These are phyloP conservation scores for Pistacia vera DNA, from an alignment of 345 rosid species.

Conservation along the genomic window DNA sequence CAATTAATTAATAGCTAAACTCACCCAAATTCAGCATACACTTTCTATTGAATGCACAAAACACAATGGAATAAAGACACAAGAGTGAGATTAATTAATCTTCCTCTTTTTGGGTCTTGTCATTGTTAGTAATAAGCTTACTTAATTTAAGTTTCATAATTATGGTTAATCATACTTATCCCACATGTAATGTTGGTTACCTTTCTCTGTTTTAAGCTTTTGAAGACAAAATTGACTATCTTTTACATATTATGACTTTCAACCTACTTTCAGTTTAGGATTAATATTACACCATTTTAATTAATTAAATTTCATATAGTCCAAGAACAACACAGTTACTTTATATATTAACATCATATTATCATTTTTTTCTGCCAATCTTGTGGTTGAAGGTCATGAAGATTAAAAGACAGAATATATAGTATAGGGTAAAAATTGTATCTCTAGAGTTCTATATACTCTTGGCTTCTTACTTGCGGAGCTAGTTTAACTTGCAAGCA, in stretches of 20 bases:
- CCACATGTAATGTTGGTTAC: slow-evolving; percentile 16
- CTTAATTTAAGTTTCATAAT: neutral
- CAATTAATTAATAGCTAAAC: too few species aligned
- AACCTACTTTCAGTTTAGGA: too few species aligned
- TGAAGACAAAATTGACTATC: slow-evolving; percentile 1
- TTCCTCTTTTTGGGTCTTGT: neutral
- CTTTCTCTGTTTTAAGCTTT: neutral
- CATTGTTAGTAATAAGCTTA: neutral
- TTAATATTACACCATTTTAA: too few species aligned
- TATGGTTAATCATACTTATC: neutral
- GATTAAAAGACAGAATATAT: too few species aligned
- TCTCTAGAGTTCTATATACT: neutral
- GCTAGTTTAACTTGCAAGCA: slow-evolving; percentile 12
- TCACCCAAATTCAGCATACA: too few species aligned
- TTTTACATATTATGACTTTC: neutral
- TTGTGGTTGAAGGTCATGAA: neutral
- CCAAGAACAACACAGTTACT: too few species aligned
- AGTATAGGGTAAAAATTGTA: too few species aligned
- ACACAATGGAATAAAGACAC: slow-evolving; percentile 8
- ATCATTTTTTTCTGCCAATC: neutral
- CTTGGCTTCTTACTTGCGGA: neutral
- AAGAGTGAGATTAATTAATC: too few species aligned
- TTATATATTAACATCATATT: too few species aligned
- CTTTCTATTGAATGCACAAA: slow-evolving; percentile 2
- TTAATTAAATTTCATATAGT: too few species aligned